Conservation (phyloP, 441 rosid species). For the Macaranga tanarius region DNA sequence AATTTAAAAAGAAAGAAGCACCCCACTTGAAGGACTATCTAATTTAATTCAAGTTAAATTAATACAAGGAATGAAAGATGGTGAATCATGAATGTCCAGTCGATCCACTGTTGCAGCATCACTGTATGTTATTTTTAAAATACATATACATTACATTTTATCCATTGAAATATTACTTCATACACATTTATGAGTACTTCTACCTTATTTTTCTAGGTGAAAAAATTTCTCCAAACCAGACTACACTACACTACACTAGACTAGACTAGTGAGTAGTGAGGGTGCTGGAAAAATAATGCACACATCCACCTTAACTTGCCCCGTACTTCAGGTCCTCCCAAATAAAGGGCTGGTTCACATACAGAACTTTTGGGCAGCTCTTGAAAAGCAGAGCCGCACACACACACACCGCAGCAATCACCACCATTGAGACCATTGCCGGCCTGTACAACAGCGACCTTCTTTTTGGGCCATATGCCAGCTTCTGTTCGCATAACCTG, state of each 20-base stretch:
- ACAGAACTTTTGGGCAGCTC: constrained; percentile 78
- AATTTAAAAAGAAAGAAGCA: no score
- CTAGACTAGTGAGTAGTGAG: no score
- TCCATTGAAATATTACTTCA: constrained; percentile 14
- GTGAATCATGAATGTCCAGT: no score
- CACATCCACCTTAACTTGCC: constrained; percentile 41
- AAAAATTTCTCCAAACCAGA: not conserved
- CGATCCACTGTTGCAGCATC: no score
- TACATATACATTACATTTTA: not conserved
- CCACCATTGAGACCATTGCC: constrained; percentile 87
- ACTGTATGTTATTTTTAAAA: no score
- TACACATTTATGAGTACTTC: constrained; percentile 9
- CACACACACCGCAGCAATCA: constrained; percentile 83
- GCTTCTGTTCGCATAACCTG: constrained; percentile 57
- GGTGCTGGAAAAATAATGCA: not conserved
- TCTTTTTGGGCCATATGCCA: constrained; percentile 39
- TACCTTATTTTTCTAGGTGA: not conserved
- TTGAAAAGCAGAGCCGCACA: constrained; percentile 90
- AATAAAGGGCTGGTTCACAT: constrained; percentile 82
- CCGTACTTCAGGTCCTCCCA: constrained; percentile 84
- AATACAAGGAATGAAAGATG: no score
- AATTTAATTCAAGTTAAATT: no score
- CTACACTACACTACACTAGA: no score
- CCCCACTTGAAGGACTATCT: no score
- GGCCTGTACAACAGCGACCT: constrained; percentile 71